phyloP scores from a whole-genome alignment of 805 yeast species.

The Saitoella complicata region DNA sequence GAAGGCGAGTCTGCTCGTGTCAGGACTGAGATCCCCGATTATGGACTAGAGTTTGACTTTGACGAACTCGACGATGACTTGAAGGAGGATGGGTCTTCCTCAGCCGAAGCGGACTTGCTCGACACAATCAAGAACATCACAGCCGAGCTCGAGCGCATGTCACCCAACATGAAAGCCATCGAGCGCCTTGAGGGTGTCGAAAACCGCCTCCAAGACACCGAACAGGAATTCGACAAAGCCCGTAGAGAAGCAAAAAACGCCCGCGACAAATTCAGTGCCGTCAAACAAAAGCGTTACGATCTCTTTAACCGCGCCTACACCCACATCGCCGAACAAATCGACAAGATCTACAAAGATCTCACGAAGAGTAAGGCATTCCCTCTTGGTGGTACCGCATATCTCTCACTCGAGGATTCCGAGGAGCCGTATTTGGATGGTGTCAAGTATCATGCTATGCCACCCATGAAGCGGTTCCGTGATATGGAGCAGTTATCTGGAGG shows the following conservation, averaged over 20 bases:
- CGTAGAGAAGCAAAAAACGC: constrained; percentile 44
- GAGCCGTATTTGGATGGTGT: constrained; percentile 77
- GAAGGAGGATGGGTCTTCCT: constrained; percentile 20
- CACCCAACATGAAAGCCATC: constrained; percentile 71
- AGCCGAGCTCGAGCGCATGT: constrained; percentile 26
- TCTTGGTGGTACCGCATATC: constrained; percentile 83
- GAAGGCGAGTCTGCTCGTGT: constrained; percentile 8
- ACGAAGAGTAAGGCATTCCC: constrained; percentile 58
- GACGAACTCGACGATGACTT: constrained; percentile 28
- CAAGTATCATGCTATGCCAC: constrained; percentile 90
- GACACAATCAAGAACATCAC: constrained; percentile 16
- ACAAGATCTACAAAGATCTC: constrained; percentile 66
- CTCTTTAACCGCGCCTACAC: constrained; percentile 56
- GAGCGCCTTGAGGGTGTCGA: constrained; percentile 62
- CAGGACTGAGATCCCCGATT: constrained; percentile 3
- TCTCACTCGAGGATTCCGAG: constrained; percentile 69
- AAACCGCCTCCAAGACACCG: constrained; percentile 40
- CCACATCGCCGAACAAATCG: constrained; percentile 60
- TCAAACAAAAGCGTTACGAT: constrained; percentile 42
- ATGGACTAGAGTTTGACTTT: constrained; percentile 39
- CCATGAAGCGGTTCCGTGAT: constrained; percentile 79
- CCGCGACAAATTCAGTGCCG: constrained; percentile 37
- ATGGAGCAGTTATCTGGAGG: constrained; percentile 93
- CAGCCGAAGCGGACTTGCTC: constrained; percentile 15
- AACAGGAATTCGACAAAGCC: constrained; percentile 44